Evolutionary conservation across 2,329 filamentous ascomycete genomes (phyloP).

Genomic region (Endothia cerciana): DNA sequence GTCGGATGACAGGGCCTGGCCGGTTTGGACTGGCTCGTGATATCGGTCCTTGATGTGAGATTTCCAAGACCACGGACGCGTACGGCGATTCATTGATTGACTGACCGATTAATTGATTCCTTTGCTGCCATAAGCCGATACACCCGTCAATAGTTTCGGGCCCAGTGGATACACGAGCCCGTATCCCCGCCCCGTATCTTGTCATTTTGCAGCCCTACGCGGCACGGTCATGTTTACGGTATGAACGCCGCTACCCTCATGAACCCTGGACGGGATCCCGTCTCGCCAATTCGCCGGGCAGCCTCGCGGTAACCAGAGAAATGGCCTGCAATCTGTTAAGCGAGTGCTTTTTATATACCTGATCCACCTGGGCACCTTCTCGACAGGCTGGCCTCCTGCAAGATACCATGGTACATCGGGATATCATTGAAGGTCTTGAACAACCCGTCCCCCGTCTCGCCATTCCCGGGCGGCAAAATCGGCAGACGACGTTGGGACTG

Average conservation of each 20-base stretch:
- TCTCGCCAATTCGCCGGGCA: too few relatives aligned
- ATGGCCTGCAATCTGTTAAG: background rate
- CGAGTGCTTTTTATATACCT: constrained; percentile 26
- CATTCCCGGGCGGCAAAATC: background rate
- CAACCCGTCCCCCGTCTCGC: background rate
- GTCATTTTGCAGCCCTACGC: constrained; percentile 1
- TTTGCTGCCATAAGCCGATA: background rate
- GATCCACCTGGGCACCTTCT: constrained; percentile 12
- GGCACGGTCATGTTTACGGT: background rate
- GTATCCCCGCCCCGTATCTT: background rate
- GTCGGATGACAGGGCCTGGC: background rate
- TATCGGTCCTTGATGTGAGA: background rate
- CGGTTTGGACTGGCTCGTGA: background rate
- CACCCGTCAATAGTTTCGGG: constrained; percentile 7
- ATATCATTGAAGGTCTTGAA: background rate
- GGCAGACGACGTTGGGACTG: background rate
- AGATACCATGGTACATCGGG: too few relatives aligned
- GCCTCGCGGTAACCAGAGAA: background rate
- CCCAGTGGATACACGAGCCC: constrained; percentile 9
- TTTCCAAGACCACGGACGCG: background rate
- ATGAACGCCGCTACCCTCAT: background rate
- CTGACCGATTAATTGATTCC: background rate
- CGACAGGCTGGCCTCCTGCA: too few relatives aligned
- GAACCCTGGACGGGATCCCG: background rate
- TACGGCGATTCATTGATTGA: background rate